phyloP scores from a whole-genome alignment of 345 rosid species.

The Salix arbutifolia region DNA sequence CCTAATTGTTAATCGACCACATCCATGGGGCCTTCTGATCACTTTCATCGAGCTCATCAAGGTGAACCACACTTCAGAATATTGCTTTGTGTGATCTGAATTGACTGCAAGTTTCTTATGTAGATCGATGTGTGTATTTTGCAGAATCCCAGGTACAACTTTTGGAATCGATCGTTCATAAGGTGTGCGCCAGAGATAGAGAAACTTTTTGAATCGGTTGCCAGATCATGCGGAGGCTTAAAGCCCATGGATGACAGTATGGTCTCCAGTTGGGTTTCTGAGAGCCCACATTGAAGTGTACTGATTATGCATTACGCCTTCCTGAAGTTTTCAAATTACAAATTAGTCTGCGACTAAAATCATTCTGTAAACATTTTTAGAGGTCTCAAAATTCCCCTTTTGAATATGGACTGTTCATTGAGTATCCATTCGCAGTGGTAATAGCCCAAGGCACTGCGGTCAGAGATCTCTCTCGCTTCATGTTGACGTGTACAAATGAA shows the following conservation, averaged over 20 bases:
- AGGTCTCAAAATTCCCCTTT: not conserved
- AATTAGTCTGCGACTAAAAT: not conserved
- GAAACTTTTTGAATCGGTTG: constrained; percentile 77
- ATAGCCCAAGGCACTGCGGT: too few relatives aligned
- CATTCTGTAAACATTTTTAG: not conserved
- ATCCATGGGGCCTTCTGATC: constrained; percentile 99
- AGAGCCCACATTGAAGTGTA: constrained; percentile 19
- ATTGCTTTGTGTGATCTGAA: not conserved
- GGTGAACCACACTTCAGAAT: constrained; percentile 27
- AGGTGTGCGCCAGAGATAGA: constrained; percentile 91
- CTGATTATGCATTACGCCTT: not conserved
- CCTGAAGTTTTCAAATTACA: not conserved
- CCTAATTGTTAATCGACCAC: constrained; percentile 86
- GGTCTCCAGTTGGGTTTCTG: constrained; percentile 65
- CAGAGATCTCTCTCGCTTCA: too few relatives aligned
- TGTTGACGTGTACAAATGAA: not conserved
- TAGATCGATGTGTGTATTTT: not conserved
- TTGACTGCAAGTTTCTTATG: not conserved
- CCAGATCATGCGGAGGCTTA: constrained; percentile 72
- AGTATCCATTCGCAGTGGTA: too few relatives aligned
- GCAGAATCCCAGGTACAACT: constrained; percentile 81
- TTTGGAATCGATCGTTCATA: constrained; percentile 74
- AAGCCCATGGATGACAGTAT: constrained; percentile 77
- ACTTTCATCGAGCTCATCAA: constrained; percentile 97
- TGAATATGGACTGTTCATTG: too few relatives aligned